Evolutionary conservation across 2,329 filamentous ascomycete species (phyloP).

Genomic region (Diplodia corticola): DNA sequence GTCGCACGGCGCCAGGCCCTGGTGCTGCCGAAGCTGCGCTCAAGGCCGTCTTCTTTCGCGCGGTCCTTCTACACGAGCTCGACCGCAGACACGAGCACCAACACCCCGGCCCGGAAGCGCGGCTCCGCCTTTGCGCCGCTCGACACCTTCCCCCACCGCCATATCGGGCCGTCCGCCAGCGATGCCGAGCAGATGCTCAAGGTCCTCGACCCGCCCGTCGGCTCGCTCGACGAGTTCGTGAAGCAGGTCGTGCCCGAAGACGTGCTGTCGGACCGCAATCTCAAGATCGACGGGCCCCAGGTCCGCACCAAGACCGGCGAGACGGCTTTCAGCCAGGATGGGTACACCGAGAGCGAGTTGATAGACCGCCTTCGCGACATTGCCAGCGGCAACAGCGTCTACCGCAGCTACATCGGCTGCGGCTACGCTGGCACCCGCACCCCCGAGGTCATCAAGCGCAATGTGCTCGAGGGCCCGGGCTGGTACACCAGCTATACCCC

Average conservation of each 20-base stretch:
- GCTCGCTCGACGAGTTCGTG: constrained; percentile 78
- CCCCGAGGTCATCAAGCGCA: constrained; percentile 88
- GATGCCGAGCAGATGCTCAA: constrained; percentile 78
- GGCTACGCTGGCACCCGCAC: constrained; percentile 88
- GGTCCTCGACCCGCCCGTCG: constrained; percentile 70
- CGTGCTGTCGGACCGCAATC: constrained; percentile 67
- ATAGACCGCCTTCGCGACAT: constrained; percentile 56
- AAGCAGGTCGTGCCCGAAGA: constrained; percentile 78
- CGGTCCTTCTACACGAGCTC: constrained; percentile 28
- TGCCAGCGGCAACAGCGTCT: constrained; percentile 61
- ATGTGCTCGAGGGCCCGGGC: constrained; percentile 86
- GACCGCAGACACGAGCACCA: constrained; percentile 25
- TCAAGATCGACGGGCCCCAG: constrained; percentile 51
- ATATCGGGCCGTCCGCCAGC: constrained; percentile 78
- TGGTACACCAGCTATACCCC: constrained; percentile 99
- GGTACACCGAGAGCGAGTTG: constrained; percentile 62
- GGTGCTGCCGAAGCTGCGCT: neutral
- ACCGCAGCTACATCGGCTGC: constrained; percentile 73
- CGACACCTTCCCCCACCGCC: constrained; percentile 74
- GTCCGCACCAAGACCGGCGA: constrained; percentile 43
- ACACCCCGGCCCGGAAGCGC: constrained; percentile 11
- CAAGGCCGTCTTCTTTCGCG: neutral
- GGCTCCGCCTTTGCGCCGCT: constrained; percentile 43
- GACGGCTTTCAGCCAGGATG: constrained; percentile 38
- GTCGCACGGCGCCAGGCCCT: neutral